phyloP scores from a whole-genome alignment of 208 protist genomes.

The Balamuthia mandrillaris region DNA sequence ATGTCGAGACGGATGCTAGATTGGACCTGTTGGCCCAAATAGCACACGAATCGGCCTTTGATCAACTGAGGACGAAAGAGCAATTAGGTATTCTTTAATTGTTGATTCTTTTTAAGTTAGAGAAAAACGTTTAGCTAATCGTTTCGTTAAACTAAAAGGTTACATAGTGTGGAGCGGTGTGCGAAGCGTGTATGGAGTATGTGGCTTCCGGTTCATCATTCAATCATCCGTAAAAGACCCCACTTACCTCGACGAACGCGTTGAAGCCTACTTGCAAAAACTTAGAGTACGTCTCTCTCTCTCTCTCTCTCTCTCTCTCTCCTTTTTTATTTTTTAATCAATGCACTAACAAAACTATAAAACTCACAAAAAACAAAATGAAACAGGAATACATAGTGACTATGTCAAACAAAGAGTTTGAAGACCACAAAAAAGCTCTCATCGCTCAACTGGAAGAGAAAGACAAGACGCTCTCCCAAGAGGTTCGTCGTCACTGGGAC shows the following conservation, averaged over 20 bases:
- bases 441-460: slow-evolving; percentile 34
- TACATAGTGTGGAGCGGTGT: slow-evolving; percentile 32
- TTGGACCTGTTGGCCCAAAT: slow-evolving; percentile 7
- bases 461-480: slow-evolving; percentile 36
- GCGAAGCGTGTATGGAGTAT: slow-evolving; percentile 29
- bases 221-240: slow-evolving; percentile 34
- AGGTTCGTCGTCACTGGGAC: not conserved
- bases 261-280: not conserved
- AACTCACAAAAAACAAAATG: not conserved
- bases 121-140: not conserved
- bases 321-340: not conserved
- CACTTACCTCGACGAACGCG: slow-evolving; percentile 10
- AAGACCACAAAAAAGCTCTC: not conserved
- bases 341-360: not conserved
- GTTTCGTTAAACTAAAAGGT: not conserved
- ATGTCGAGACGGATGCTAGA: not conserved
- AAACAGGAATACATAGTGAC: not conserved
- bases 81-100: not conserved
- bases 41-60: slow-evolving; percentile 15
- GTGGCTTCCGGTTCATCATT: slow-evolving; percentile 39
- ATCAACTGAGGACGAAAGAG: slow-evolving; percentile 3
- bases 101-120: not conserved
- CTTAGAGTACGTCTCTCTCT: not conserved
- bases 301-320: not conserved
- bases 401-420: slow-evolving; percentile 10